Conservation (phyloP, 116 monocot species). For the Posidonia oceanica region DNA sequence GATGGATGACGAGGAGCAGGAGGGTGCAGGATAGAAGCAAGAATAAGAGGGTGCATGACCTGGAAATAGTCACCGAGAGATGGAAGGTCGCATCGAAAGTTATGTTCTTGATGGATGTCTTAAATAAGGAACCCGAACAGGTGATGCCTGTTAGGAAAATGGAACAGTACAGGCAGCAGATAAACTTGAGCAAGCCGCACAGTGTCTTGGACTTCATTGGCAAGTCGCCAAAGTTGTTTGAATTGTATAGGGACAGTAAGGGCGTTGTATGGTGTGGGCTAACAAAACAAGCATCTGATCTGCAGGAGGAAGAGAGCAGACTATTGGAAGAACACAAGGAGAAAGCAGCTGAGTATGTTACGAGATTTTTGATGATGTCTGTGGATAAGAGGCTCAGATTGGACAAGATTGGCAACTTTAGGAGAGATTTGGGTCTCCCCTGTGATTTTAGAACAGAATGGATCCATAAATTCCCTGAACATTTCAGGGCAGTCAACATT, state of each 20-base stretch:
- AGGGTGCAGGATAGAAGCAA: conserved; percentile 74
- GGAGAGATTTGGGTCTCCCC: conserved; percentile 64
- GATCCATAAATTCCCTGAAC: conserved; percentile 65
- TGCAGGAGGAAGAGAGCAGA: conserved; percentile 47
- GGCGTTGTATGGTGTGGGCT: conserved; percentile 71
- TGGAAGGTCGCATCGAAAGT: conserved; percentile 73
- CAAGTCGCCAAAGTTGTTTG: conserved; percentile 67
- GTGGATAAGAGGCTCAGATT: conserved; percentile 54
- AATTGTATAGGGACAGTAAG: conserved; percentile 51
- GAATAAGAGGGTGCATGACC: conserved; percentile 53
- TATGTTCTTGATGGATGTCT: conserved; percentile 41
- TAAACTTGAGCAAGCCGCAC: conserved; percentile 51
- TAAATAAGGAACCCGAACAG: conserved; percentile 63
- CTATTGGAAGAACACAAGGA: conserved; percentile 36
- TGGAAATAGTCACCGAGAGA: conserved; percentile 53
- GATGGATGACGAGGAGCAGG: conserved; percentile 60
- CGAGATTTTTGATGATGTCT: conserved; percentile 87
- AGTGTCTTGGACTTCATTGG: conserved; percentile 60
- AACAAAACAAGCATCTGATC: conserved; percentile 32
- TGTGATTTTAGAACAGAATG: conserved; percentile 50
- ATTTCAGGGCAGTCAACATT: conserved; percentile 43
- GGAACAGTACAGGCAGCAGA: conserved; percentile 47
- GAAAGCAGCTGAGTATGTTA: conserved; percentile 44
- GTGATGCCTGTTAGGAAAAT: conserved; percentile 43
- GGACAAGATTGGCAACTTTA: conserved; percentile 78